Conservation (phyloP, 2,329 filamentous ascomycete species). For the Botrytis tulipae region DNA sequence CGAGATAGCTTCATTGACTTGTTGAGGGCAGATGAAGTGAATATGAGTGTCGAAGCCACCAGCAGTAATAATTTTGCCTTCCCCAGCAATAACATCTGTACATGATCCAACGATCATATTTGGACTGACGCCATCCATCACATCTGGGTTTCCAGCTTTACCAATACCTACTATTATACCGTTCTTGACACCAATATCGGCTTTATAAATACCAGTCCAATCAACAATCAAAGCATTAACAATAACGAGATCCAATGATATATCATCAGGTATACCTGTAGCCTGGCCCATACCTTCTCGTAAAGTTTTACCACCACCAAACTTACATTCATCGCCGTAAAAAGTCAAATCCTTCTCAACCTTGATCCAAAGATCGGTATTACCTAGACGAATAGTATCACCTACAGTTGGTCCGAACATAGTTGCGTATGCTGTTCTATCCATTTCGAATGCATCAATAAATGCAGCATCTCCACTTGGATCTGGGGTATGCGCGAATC, state of each 20-base stretch:
- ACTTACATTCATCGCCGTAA: constrained; percentile 93
- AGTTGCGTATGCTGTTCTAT: constrained; percentile 71
- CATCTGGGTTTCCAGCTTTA: constrained; percentile 94
- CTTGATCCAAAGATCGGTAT: constrained; percentile 85
- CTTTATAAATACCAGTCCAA: constrained; percentile 92
- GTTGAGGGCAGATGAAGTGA: constrained; percentile 93
- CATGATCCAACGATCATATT: constrained; percentile 81
- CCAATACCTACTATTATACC: constrained; percentile 85
- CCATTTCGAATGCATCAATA: constrained; percentile 67
- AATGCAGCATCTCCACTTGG: constrained; percentile 52
- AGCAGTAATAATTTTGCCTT: constrained; percentile 86
- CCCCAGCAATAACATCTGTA: constrained; percentile 88
- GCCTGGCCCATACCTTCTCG: constrained; percentile 96
- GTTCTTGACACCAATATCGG: constrained; percentile 89
- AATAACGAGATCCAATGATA: constrained; percentile 80
- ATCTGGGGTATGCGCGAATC: constrained; percentile 75
- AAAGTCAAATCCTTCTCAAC: constrained; percentile 82
- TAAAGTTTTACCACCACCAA: constrained; percentile 90
- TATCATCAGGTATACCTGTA: constrained; percentile 67
- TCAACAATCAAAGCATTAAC: constrained; percentile 89
- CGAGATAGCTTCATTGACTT: constrained; percentile 77
- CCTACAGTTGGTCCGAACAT: constrained; percentile 95
- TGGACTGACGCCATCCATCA: constrained; percentile 83
- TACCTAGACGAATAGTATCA: constrained; percentile 76
- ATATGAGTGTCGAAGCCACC: constrained; percentile 89